Percentiles rank a stretch among this genome's conserved stretches.
Evolutionary conservation across 2,329 filamentous ascomycete genomes (phyloP).

Genomic region (Pestalotiopsis sp.): DNA sequence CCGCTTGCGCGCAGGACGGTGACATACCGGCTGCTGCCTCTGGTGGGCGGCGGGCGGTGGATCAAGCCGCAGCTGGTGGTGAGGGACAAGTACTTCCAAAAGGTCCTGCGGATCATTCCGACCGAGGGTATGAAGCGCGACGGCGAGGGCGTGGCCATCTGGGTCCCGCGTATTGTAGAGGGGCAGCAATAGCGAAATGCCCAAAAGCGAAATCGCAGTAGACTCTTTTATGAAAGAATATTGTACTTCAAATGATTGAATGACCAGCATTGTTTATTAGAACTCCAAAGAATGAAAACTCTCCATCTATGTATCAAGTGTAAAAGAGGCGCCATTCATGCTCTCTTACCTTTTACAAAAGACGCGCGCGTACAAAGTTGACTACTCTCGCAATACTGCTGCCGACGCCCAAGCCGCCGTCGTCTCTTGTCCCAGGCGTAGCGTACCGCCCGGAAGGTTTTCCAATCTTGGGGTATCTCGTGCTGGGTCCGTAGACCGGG

Average conservation of each 20-base stretch:
- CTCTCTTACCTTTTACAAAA: neutral
- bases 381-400: neutral
- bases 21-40: constrained; percentile 74
- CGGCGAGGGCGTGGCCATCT: constrained; percentile 65
- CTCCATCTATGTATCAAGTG: neutral
- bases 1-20: constrained; percentile 76
- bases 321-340: neutral
- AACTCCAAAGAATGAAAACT: neutral
- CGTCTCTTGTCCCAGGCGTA: neutral
- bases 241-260: neutral
- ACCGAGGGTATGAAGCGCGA: constrained; percentile 71
- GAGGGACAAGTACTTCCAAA: constrained; percentile 90
- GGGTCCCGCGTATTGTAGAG: constrained; percentile 51
- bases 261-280: neutral
- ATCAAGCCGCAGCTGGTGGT: constrained; percentile 75
- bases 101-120: constrained; percentile 78
- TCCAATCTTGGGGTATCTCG: constrained; percentile 5
- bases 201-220: neutral
- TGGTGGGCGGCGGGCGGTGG: constrained; percentile 59
- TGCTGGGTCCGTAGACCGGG: constrained; percentile 8
- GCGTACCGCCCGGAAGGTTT: neutral
- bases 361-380: neutral
- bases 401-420: neutral
- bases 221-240: neutral
- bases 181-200: constrained; percentile 13